Conservation (phyloP, 495 filamentous ascomycete species). For the Pseudomonodictys pantanalensis region DNA sequence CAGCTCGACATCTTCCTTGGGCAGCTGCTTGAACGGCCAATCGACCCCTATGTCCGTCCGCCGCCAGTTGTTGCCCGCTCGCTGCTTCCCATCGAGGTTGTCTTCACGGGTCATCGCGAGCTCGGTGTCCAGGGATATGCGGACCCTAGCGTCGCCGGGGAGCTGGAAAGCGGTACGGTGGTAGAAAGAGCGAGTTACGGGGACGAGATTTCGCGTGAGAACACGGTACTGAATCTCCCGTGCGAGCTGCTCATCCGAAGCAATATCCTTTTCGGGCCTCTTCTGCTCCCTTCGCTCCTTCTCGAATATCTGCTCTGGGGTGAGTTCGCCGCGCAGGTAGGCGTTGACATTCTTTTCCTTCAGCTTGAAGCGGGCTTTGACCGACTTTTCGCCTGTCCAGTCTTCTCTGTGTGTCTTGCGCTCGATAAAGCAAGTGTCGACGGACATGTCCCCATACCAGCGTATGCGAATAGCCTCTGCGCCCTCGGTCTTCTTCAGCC, state of each 20-base stretch:
- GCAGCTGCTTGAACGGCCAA: slow-evolving; percentile 87
- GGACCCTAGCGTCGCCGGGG: slow-evolving; percentile 91
- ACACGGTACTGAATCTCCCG: slow-evolving; percentile 90
- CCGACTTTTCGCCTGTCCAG: slow-evolving; percentile 98
- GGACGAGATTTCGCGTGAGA: slow-evolving; percentile 75
- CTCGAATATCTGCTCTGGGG: slow-evolving; percentile 81
- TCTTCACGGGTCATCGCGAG: slow-evolving; percentile 93
- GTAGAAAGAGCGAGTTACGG: slow-evolving; percentile 91
- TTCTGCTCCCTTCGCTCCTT: slow-evolving; percentile 91
- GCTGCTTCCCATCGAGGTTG: slow-evolving; percentile 75
- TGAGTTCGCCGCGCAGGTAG: slow-evolving; percentile 75
- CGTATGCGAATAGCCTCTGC: slow-evolving; percentile 94
- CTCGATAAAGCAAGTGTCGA: slow-evolving; percentile 93
- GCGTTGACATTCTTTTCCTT: slow-evolving; percentile 98
- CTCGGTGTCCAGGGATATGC: slow-evolving; percentile 95
- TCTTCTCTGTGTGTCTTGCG: slow-evolving; percentile 98
- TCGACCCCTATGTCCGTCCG: slow-evolving; percentile 98
- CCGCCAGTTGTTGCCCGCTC: slow-evolving; percentile 88
- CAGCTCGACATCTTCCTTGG: slow-evolving; percentile 75
- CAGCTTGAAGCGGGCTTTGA: slow-evolving; percentile 89
- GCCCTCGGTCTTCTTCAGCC: slow-evolving; percentile 95
- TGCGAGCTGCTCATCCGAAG: slow-evolving; percentile 84
- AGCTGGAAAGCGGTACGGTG: slow-evolving; percentile 97
- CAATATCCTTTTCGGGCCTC: slow-evolving; percentile 84
- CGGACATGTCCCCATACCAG: slow-evolving; percentile 97